A percentile compares a stretch with the other conserved stretches of the same genome.
phyloP scores from a whole-genome alignment of 306 rosid species.

The Citrullus colocynthis region DNA sequence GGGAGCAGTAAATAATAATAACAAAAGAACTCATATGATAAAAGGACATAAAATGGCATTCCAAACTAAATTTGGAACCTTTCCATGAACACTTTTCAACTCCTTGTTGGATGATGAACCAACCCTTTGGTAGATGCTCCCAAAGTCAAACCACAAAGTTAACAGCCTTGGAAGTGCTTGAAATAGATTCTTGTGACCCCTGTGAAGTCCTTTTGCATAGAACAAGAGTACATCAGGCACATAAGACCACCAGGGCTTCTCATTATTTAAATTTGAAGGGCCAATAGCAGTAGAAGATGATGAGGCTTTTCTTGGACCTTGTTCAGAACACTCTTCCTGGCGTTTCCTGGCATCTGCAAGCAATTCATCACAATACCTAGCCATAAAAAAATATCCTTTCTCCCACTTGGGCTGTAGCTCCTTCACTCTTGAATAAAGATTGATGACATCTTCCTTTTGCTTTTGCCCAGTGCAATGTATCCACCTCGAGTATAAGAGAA shows the following conservation, averaged over 20 bases:
- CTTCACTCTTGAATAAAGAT: conserved; percentile 78
- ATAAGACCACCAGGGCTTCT: conserved; percentile 82
- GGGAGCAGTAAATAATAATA: conserved; percentile 9
- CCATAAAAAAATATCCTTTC: conserved; percentile 85
- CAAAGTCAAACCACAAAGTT: conserved; percentile 96
- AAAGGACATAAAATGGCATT: conserved; percentile 14
- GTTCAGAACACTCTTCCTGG: conserved; percentile 67
- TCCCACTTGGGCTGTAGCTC: conserved; percentile 95
- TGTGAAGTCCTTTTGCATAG: conserved; percentile 90
- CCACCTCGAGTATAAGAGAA: conserved; percentile 93
- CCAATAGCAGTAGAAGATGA: conserved; percentile 39
- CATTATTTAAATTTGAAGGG: conserved; percentile 44
- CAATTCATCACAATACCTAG: conserved; percentile 86
- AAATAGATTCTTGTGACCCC: conserved; percentile 93
- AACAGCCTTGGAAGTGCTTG: conserved; percentile 96
- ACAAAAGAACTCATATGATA: conserved; percentile 4
- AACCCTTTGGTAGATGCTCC: conserved; percentile 62
- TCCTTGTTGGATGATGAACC: conserved; percentile 50
- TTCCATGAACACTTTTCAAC: conserved; percentile 37
- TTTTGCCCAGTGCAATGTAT: conserved; percentile 97
- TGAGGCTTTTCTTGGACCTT: conserved; percentile 35
- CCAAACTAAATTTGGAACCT: conserved; percentile 26
- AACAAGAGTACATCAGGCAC: conserved; percentile 77
- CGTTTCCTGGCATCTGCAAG: conserved; percentile 94
- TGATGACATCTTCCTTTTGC: conserved; percentile 84